These are phyloP conservation scores for Gentiana macrophylla DNA, from an alignment of 257 asterid species.

Conservation along the genomic window DNA sequence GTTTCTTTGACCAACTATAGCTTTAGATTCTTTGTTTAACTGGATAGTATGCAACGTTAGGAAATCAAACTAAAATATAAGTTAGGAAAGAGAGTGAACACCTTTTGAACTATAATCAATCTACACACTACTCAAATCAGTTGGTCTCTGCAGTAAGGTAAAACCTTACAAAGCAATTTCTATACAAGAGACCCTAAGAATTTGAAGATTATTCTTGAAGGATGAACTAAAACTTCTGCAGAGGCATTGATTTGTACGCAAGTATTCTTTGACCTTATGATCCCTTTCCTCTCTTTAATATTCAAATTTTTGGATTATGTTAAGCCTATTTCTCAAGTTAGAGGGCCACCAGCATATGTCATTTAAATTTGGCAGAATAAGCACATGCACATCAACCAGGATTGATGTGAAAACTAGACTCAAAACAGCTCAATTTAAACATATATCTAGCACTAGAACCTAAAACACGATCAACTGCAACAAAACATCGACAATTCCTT, in stretches of 20 bases:
- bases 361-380: slow-evolving; percentile 23
- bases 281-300: slow-evolving; percentile 66
- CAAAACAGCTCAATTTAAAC: too few relatives aligned
- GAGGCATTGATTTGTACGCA: slow-evolving; percentile 27
- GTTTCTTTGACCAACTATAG: slow-evolving; percentile 78
- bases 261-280: slow-evolving; percentile 33
- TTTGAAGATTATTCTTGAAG: slow-evolving; percentile 33
- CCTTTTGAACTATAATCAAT: slow-evolving; percentile 31
- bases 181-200: slow-evolving; percentile 21
- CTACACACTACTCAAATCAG: slow-evolving; percentile 29
- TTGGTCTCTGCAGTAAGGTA: slow-evolving; percentile 13
- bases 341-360: slow-evolving; percentile 47
- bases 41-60: slow-evolving; percentile 68
- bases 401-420: too few relatives aligned
- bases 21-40: slow-evolving; percentile 84
- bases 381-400: not conserved
- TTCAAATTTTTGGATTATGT: slow-evolving; percentile 48
- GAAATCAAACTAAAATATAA: slow-evolving; percentile 31
- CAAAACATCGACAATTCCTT: too few relatives aligned
- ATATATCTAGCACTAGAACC: too few relatives aligned
- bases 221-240: slow-evolving; percentile 44
- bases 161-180: slow-evolving; percentile 17
- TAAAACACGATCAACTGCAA: too few relatives aligned
- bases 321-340: slow-evolving; percentile 51
- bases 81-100: slow-evolving; percentile 17